Conservation (phyloP, 78 protist species). For the Acrasis kona region DNA sequence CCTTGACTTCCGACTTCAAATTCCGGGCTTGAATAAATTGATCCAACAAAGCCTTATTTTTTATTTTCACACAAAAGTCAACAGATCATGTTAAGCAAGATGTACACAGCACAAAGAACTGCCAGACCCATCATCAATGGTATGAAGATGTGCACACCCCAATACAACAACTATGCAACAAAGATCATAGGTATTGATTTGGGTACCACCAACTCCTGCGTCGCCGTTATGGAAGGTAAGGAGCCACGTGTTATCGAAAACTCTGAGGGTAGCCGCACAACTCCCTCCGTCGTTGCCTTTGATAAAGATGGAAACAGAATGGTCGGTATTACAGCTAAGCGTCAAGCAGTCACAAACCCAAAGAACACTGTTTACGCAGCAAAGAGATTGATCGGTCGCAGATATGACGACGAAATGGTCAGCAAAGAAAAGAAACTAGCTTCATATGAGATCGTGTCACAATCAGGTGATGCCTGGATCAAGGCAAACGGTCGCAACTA, state of each 20-base stretch:
- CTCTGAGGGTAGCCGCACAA: conserved; percentile 84
- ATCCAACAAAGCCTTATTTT: too few relatives aligned
- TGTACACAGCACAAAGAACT: too few relatives aligned
- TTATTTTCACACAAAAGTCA: too few relatives aligned
- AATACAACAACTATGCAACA: neutral
- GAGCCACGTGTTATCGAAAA: conserved; percentile 76
- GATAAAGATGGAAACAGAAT: conserved; percentile 60
- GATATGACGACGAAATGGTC: conserved; percentile 51
- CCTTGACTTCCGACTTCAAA: too few relatives aligned
- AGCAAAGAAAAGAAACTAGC: conserved; percentile 37
- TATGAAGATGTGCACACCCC: neutral
- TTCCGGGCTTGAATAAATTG: too few relatives aligned
- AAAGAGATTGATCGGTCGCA: conserved; percentile 92
- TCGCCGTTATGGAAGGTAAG: conserved; percentile 81
- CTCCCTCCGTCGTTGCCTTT: conserved; percentile 93
- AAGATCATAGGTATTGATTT: conserved; percentile 93
- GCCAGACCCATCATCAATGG: too few relatives aligned
- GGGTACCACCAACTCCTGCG: conserved; percentile 99
- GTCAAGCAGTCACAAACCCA: conserved; percentile 83
- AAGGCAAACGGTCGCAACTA: conserved; percentile 70
- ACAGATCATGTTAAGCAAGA: too few relatives aligned
- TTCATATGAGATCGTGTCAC: conserved; percentile 52
- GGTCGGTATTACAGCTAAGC: conserved; percentile 87
- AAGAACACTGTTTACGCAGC: conserved; percentile 76
- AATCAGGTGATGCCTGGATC: conserved; percentile 91